These are phyloP conservation scores for Conticribra weissflogii DNA, from an alignment of 108 stramenopile species.

Conservation along the genomic window DNA sequence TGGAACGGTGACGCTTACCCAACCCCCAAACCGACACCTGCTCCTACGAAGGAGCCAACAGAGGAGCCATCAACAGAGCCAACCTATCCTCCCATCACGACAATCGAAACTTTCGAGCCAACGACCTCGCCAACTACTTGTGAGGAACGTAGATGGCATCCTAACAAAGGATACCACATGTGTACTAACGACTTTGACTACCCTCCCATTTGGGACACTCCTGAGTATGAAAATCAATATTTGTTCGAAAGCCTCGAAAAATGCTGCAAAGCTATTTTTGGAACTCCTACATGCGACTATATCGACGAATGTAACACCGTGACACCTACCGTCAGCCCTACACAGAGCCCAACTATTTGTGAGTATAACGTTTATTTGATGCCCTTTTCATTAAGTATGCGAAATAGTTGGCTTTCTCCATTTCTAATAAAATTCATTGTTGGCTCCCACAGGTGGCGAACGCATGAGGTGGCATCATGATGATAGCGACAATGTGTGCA, in stretches of 20 bases:
- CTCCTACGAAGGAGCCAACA: too few relatives aligned
- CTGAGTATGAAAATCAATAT: constrained; percentile 8
- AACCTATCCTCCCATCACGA: neutral
- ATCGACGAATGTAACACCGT: neutral
- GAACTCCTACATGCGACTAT: constrained; percentile 9
- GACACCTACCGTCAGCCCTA: neutral
- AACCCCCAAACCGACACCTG: neutral
- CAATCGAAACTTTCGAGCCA: neutral
- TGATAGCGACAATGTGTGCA: too few relatives aligned
- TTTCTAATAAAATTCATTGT: too few relatives aligned
- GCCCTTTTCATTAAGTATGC: too few relatives aligned
- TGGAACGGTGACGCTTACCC: too few relatives aligned
- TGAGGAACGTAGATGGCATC: constrained; percentile 4
- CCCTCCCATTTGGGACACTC: constrained; percentile 1
- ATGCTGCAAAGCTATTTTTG: constrained; percentile 8
- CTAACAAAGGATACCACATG: neutral
- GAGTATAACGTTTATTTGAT: too few relatives aligned
- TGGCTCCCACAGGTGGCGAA: too few relatives aligned
- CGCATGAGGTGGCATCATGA: too few relatives aligned
- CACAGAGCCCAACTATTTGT: neutral
- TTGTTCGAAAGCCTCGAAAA: neutral
- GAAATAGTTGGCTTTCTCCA: too few relatives aligned
- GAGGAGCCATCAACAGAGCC: too few relatives aligned
- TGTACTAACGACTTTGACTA: constrained; percentile 15
- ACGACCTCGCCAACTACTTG: neutral